Base-by-base conservation (phyloP, 805 yeast genomes). In the Ogataea populi-albae region DNA sequence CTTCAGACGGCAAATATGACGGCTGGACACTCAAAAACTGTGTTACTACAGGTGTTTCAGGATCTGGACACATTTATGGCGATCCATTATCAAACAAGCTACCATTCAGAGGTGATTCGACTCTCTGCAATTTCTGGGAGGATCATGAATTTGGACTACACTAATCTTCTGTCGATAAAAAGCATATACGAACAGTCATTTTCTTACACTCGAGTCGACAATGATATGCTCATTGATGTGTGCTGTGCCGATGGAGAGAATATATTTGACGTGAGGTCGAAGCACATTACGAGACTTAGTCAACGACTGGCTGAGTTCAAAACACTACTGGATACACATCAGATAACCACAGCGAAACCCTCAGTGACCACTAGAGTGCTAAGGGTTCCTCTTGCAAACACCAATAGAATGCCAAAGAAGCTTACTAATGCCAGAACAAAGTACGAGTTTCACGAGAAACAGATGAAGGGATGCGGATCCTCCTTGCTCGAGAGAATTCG, bases 381-480 rank as follows among this genome's bases (percentile, higher is more conserved):
- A n/a, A n/a, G n/a, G n/a, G n/a, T n/a, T n/a, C n/a, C n/a, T n/a
- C 30, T 9, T 28, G 12, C 16, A 16, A 14, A 20, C 40, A 5
- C 33, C 16, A 15, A 39, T 44, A 22, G 34, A 30, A 24, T 26
- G 24, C 28, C 41, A 15, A 21, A 30, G 20, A 49, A 47, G 19
- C 35, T 47, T 15, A 54, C 55, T 35, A 71, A 70, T 41, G 59
- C 59, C 21, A 40, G 62, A 9, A 46, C 61, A 1, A 64, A 61
- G 31, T 70, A 64, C 49, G 51, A 49, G 26, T 70, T 66, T 40
- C 57, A 56, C 28, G 64, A 57, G 24, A 53, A 50, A 30, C 40
- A 50, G 15, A 11, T 7, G 6, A 33, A 31, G 8, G 21, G 17
- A 6, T 49, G 47, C 7, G 28, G 37, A 8, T 39, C 59, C 7